These are phyloP conservation scores for Arthrobotrys iridis DNA, from an alignment of 2,329 filamentous ascomycete species.

Conservation along the genomic window DNA sequence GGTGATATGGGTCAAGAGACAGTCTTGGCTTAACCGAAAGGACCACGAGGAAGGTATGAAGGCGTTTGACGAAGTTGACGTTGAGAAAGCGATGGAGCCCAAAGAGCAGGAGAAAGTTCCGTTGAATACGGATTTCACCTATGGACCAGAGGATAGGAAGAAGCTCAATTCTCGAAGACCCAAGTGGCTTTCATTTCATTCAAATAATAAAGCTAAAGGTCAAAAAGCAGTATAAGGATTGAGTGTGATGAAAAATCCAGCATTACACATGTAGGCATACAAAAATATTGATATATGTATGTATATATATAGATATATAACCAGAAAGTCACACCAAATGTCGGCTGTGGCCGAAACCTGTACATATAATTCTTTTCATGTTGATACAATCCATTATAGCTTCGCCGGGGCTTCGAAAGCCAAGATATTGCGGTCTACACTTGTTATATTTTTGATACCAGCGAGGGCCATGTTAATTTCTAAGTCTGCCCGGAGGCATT, in stretches of 20 bases:
- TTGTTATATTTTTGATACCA: constrained; percentile 27
- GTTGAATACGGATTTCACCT: background rate
- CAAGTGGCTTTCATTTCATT: background rate
- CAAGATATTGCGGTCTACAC: constrained; percentile 30
- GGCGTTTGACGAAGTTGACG: constrained; percentile 16
- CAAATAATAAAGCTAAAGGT: background rate
- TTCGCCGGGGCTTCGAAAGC: constrained; percentile 27
- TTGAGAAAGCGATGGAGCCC: constrained; percentile 10
- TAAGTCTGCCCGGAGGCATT: constrained; percentile 47
- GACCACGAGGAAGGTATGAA: constrained; percentile 35
- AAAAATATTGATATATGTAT: no score
- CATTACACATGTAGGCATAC: no score
- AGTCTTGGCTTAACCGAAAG: constrained; percentile 24
- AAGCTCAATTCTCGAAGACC: background rate
- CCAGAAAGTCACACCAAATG: no score
- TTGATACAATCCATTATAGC: no score
- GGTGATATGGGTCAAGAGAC: constrained; percentile 18
- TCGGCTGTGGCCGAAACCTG: no score
- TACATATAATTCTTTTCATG: no score
- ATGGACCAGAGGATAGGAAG: background rate
- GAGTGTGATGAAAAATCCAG: no score
- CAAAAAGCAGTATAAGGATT: background rate
- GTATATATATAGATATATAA: no score
- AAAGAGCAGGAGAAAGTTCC: constrained; percentile 7
- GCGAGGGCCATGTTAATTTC: constrained; percentile 49